Conservation (phyloP, 345 rosid species). For the Camelina hispida region DNA sequence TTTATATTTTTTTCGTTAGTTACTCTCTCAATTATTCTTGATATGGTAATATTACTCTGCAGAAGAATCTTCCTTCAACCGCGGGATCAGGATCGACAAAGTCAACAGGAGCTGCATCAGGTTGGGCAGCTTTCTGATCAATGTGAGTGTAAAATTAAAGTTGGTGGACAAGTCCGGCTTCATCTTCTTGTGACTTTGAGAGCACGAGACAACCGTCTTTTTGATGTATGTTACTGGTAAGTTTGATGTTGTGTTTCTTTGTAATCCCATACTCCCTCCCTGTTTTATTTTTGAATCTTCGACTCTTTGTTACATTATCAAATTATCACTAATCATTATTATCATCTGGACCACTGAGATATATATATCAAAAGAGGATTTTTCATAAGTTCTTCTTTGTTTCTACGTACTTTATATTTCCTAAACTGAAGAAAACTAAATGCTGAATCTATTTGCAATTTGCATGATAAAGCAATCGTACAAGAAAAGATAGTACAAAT, state of each 20-base stretch:
- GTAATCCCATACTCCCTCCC: background rate
- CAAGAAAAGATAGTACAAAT: background rate
- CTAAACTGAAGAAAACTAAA: background rate
- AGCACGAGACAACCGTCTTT: constrained; percentile 26
- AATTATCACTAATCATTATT: background rate
- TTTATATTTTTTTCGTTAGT: background rate
- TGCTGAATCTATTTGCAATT: background rate
- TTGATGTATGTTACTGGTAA: constrained; percentile 34
- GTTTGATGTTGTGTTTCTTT: constrained; percentile 38
- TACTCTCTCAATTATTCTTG: background rate
- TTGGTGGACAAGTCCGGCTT: constrained; percentile 45
- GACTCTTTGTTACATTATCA: constrained; percentile 13
- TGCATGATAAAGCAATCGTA: background rate
- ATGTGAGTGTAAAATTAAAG: constrained; percentile 75
- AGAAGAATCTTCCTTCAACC: constrained; percentile 86
- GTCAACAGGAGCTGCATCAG: constrained; percentile 76
- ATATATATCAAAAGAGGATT: constrained; percentile 6
- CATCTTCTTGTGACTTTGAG: constrained; percentile 38
- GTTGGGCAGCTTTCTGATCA: constrained; percentile 95
- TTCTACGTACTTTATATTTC: background rate
- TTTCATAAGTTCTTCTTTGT: background rate
- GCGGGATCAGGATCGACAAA: constrained; percentile 58
- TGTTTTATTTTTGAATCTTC: constrained; percentile 15
- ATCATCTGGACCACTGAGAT: constrained; percentile 8
- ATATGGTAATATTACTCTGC: constrained; percentile 41